These are phyloP conservation scores for Paramecium primaurelia DNA, from an alignment of 73 alveolate species.

Conservation along the genomic window DNA sequence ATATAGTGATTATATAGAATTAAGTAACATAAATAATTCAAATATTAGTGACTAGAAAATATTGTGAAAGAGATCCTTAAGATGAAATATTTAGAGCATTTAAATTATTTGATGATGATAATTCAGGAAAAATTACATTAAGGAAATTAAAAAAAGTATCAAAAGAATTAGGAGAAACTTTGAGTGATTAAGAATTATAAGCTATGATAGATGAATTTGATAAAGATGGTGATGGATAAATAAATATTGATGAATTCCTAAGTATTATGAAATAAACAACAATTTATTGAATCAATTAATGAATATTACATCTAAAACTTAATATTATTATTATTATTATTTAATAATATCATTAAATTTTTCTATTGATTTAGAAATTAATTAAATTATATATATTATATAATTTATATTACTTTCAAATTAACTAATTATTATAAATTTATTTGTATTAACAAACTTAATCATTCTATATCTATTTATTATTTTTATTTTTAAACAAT, in stretches of 20 bases:
- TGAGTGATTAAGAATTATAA: constrained; percentile 96
- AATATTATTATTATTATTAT: not conserved
- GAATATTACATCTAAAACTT: not conserved
- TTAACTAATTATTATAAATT: not conserved
- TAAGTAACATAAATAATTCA: constrained; percentile 53
- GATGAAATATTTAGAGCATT: constrained; percentile 96
- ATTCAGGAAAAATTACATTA: constrained; percentile 87
- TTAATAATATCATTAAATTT: not conserved
- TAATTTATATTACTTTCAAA: too few species aligned
- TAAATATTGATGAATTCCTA: constrained; percentile 90
- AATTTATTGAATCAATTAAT: constrained; percentile 75
- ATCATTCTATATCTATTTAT: not conserved
- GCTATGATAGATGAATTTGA: constrained; percentile 99
- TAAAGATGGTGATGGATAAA: constrained; percentile 93
- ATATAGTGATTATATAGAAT: constrained; percentile 84
- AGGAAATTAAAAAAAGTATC: constrained; percentile 97
- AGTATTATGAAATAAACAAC: constrained; percentile 98
- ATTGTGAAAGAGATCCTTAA: constrained; percentile 92
- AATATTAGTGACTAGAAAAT: constrained; percentile 86
- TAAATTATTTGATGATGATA: constrained; percentile 96
- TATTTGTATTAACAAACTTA: not conserved
- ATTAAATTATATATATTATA: too few species aligned
- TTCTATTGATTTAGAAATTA: not conserved
- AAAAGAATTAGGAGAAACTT: constrained; percentile 97
- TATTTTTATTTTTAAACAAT: not conserved